Percentiles rank a stretch among this genome's conserved stretches.
phyloP scores from a whole-genome alignment of 106 monocot genomes.

The Xerophyta viscosa region DNA sequence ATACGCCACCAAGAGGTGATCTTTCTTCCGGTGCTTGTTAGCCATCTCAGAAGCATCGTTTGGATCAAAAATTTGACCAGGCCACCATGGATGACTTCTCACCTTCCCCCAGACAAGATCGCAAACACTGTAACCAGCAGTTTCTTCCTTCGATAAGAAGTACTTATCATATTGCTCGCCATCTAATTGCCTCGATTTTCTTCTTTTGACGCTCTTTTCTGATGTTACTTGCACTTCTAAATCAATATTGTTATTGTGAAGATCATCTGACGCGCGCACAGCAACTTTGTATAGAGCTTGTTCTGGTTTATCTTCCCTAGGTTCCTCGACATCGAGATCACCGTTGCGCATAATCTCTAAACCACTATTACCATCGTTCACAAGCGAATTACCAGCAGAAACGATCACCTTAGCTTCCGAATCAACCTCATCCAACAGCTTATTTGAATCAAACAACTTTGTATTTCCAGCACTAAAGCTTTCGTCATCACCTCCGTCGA shows the following conservation, averaged over 20 bases:
- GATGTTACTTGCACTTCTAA: neutral
- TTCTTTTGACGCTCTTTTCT: neutral
- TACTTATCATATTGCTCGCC: neutral
- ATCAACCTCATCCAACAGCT: neutral
- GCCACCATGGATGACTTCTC: conserved; percentile 89
- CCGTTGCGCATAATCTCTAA: neutral
- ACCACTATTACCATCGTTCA: neutral
- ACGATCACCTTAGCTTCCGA: neutral
- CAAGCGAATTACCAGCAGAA: neutral
- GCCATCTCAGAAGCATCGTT: conserved; percentile 67
- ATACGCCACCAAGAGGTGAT: conserved; percentile 59
- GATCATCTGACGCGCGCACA: neutral
- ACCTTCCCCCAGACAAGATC: conserved; percentile 93
- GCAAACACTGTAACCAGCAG: conserved; percentile 18
- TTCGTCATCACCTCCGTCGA: no score
- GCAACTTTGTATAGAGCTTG: no score
- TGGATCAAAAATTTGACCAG: conserved; percentile 68
- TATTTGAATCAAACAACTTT: neutral
- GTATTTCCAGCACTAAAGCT: neutral
- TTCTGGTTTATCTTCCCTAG: neutral
- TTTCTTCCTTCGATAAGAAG: conserved; percentile 11
- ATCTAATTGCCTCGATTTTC: neutral
- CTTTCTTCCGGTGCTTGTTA: conserved; percentile 45
- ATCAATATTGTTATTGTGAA: neutral
- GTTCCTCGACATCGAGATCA: neutral